Conservation (phyloP, 495 filamentous ascomycete species). For the Penicillium soppii region DNA sequence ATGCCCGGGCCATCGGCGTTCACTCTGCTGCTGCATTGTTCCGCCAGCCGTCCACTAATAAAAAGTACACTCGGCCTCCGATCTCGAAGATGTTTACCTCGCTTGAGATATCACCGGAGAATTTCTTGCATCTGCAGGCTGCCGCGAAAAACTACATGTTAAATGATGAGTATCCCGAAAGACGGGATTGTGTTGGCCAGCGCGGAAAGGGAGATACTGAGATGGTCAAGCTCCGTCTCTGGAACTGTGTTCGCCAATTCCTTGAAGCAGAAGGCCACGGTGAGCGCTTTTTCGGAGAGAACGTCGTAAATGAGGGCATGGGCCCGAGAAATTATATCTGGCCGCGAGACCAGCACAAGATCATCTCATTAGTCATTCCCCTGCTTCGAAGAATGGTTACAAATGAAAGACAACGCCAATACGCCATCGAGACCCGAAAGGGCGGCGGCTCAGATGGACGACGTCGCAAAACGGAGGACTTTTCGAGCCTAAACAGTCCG, state of each 20-base stretch:
- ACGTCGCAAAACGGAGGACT: slow-evolving; percentile 43
- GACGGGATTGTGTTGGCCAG: slow-evolving; percentile 59
- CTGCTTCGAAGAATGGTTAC: slow-evolving; percentile 62
- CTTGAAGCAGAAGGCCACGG: slow-evolving; percentile 56
- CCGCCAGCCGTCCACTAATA: slow-evolving; percentile 50
- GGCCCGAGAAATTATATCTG: slow-evolving; percentile 48
- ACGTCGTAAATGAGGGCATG: slow-evolving; percentile 44
- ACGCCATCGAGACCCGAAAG: slow-evolving; percentile 59
- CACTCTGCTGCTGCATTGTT: slow-evolving; percentile 61
- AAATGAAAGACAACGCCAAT: slow-evolving; percentile 62
- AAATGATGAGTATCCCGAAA: slow-evolving; percentile 53
- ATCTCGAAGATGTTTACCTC: slow-evolving; percentile 62
- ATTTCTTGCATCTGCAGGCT: slow-evolving; percentile 58
- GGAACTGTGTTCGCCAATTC: slow-evolving; percentile 59
- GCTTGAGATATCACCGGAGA: slow-evolving; percentile 56
- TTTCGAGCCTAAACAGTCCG: slow-evolving; percentile 29
- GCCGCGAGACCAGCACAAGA: slow-evolving; percentile 56
- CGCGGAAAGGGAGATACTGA: slow-evolving; percentile 59
- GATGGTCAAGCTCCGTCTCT: slow-evolving; percentile 60
- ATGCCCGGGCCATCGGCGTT: slow-evolving; percentile 52
- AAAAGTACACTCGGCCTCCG: slow-evolving; percentile 60
- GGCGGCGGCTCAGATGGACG: slow-evolving; percentile 44
- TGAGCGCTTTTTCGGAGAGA: slow-evolving; percentile 54
- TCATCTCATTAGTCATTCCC: slow-evolving; percentile 58
- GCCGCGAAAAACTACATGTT: slow-evolving; percentile 64